A percentile compares a stretch with the other conserved stretches of the same genome.
phyloP scores from a whole-genome alignment of 2,329 filamentous ascomycete genomes.

The Byssoonygena ceratinophila region DNA sequence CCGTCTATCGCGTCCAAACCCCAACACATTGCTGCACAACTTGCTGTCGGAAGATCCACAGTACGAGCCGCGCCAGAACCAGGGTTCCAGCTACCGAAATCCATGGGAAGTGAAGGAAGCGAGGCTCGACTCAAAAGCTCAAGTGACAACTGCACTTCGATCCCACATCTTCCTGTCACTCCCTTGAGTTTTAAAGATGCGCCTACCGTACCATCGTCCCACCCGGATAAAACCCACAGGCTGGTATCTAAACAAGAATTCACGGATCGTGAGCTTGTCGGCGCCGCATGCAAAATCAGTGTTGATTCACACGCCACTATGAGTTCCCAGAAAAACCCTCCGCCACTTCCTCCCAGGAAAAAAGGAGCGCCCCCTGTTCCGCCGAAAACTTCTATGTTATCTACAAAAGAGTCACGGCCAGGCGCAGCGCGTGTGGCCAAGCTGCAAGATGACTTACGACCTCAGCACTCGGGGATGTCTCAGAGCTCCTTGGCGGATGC shows the following conservation, averaged over 20 bases:
- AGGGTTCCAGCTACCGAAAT: slow-evolving; percentile 1
- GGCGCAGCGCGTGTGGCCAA: not conserved
- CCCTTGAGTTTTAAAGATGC: not conserved
- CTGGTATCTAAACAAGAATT: not conserved
- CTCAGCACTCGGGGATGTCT: slow-evolving; percentile 3
- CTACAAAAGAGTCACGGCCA: not conserved
- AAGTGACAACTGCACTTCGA: not conserved
- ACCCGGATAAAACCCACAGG: not conserved
- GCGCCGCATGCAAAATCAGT: not conserved
- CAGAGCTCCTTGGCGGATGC: slow-evolving; percentile 30
- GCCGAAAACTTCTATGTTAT: not conserved
- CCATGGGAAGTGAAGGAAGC: not conserved
- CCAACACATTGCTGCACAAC: slow-evolving; percentile 29
- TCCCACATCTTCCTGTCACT: not conserved
- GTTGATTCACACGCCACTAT: not conserved
- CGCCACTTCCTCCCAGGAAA: not conserved
- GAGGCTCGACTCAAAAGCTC: not conserved
- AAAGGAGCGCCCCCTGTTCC: slow-evolving; percentile 7
- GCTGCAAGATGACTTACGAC: not conserved
- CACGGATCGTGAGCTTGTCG: not conserved
- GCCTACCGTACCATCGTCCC: not conserved
- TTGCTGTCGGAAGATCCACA: slow-evolving; percentile 26
- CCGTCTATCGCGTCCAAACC: slow-evolving; percentile 16
- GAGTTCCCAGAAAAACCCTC: not conserved
- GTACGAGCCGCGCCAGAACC: not conserved